Conservation (phyloP, 2,329 filamentous ascomycete species). For the Orbilia ellipsospora region DNA sequence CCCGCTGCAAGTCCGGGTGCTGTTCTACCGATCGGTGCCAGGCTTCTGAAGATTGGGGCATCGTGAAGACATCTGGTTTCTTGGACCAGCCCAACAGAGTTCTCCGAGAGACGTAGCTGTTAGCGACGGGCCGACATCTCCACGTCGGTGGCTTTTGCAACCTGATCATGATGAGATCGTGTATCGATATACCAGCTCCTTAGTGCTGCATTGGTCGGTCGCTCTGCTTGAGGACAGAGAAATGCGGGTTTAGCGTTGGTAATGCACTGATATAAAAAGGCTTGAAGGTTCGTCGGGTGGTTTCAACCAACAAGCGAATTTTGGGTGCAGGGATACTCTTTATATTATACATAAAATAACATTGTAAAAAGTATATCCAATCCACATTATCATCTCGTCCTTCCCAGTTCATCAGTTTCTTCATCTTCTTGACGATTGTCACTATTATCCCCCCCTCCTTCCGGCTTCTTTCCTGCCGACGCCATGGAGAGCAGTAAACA, state of each 20-base stretch:
- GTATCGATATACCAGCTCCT: neutral
- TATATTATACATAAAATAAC: neutral
- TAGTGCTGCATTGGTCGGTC: neutral
- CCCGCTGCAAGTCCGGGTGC: slow-evolving; percentile 47
- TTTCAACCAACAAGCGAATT: neutral
- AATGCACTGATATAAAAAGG: neutral
- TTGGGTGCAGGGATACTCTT: neutral
- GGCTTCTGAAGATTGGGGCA: slow-evolving; percentile 39
- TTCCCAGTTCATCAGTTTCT: neutral
- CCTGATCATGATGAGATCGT: slow-evolving; percentile 1
- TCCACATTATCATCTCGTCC: neutral
- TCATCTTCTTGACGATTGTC: slow-evolving; percentile 2
- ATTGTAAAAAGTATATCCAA: neutral
- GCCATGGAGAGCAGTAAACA: slow-evolving; percentile 62
- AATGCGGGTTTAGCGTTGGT: too few species aligned
- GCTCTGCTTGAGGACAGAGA: neutral
- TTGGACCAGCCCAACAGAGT: slow-evolving; percentile 6
- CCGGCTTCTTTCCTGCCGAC: slow-evolving; percentile 35
- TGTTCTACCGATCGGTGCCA: slow-evolving; percentile 46
- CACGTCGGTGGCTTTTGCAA: neutral
- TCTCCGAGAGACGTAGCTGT: neutral
- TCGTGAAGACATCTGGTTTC: slow-evolving; percentile 13
- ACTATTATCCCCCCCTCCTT: slow-evolving; percentile 5
- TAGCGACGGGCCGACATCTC: neutral
- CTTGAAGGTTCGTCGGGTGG: neutral